A percentile compares a stretch with the other conserved stretches of the same genome.
Conservation (phyloP, 225 moss, liverwort and hornwort genomes). For the Asterella californica region DNA sequence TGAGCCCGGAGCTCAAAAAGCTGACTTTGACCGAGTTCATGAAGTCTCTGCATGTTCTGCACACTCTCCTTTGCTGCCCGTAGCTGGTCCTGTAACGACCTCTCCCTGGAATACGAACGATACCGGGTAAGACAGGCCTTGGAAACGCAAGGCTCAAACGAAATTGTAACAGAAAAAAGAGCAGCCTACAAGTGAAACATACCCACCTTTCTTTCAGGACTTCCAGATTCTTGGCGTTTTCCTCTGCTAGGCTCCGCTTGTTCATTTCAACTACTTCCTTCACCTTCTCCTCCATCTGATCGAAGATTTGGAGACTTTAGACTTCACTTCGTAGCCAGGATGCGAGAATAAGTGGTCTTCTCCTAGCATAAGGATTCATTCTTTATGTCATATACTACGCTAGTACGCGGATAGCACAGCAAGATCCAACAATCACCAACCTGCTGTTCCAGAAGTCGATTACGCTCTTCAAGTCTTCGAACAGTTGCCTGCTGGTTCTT, state of each 20-base stretch:
- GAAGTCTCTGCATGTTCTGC: conserved; percentile 94
- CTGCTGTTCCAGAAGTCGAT: conserved; percentile 93
- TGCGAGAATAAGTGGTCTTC: neutral
- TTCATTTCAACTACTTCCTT: conserved; percentile 98
- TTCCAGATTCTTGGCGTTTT: conserved; percentile 79
- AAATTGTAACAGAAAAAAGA: neutral
- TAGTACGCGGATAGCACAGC: neutral
- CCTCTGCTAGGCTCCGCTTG: conserved; percentile 81
- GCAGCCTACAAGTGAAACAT: neutral
- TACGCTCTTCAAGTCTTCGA: conserved; percentile 87
- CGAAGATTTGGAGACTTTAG: neutral
- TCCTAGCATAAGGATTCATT: neutral
- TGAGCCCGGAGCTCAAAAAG: conserved; percentile 87
- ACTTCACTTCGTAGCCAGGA: neutral
- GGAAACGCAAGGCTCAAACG: neutral
- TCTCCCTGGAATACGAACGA: conserved; percentile 50
- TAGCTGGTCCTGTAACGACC: conserved; percentile 82
- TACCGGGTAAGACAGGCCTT: neutral
- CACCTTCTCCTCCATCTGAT: conserved; percentile 98
- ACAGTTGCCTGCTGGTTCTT: conserved; percentile 97
- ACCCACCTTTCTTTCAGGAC: conserved; percentile 77
- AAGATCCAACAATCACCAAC: conserved; percentile 33
- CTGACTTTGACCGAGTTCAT: conserved; percentile 95
- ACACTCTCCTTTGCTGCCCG: conserved; percentile 89
- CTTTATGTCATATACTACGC: neutral